Evolutionary conservation across 164 flowering plant genomes (phyloP).

Genomic region (Aristolochia fimbriata): DNA sequence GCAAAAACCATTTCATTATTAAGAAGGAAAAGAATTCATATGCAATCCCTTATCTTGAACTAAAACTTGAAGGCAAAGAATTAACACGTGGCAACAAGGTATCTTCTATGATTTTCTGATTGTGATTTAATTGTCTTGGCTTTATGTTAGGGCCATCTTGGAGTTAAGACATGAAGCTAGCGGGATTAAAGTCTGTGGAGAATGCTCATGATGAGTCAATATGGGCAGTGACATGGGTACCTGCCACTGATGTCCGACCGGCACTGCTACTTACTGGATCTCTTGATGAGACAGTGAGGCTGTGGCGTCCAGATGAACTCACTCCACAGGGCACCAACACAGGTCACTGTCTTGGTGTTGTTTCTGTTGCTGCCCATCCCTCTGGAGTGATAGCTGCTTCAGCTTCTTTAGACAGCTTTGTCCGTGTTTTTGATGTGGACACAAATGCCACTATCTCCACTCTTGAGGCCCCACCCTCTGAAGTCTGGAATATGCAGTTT

Average conservation of each 20-base stretch:
- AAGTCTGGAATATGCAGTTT: slow-evolving; percentile 95
- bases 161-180: slow-evolving; percentile 51
- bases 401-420: slow-evolving; percentile 86
- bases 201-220: slow-evolving; percentile 89
- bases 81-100: too few relatives aligned
- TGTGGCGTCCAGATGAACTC: slow-evolving; percentile 76
- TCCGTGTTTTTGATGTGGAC: slow-evolving; percentile 86
- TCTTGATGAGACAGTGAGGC: slow-evolving; percentile 82
- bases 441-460: slow-evolving; percentile 79
- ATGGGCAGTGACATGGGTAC: slow-evolving; percentile 92
- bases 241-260: slow-evolving; percentile 52
- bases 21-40: too few relatives aligned
- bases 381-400: slow-evolving; percentile 88
- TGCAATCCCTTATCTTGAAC: too few relatives aligned
- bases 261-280: slow-evolving; percentile 78
- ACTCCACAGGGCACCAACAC: slow-evolving; percentile 50
- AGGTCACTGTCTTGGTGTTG: slow-evolving; percentile 96
- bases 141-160: too few relatives aligned
- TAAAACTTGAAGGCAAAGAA: too few relatives aligned
- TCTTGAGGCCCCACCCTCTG: slow-evolving; percentile 93
- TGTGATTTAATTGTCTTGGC: too few relatives aligned
- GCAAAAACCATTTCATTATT: too few relatives aligned
- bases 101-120: too few relatives aligned
- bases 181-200: slow-evolving; percentile 61
- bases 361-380: slow-evolving; percentile 90